Evolutionary conservation across 352 stramenopile genomes (phyloP).

Genomic region (Phytophthora capsici): DNA sequence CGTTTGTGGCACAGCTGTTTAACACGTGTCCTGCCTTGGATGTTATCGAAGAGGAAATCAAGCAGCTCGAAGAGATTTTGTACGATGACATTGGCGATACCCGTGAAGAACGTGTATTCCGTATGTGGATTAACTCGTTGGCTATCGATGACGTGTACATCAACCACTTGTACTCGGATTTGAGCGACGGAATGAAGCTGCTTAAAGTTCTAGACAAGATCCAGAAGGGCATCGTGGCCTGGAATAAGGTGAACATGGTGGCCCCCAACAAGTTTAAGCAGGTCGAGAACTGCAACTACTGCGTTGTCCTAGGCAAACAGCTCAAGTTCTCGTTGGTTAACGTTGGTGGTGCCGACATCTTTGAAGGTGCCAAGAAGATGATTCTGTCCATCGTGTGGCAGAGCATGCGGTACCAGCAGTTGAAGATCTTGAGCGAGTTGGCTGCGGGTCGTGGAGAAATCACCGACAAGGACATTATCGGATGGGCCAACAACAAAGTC

Average conservation of each 20-base stretch:
- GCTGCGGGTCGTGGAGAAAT: slow-evolving; percentile 58
- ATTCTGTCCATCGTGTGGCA: slow-evolving; percentile 95
- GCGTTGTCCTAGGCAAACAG: slow-evolving; percentile 87
- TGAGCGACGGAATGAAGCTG: slow-evolving; percentile 89
- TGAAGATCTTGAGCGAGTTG: slow-evolving; percentile 83
- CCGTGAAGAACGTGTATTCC: slow-evolving; percentile 89
- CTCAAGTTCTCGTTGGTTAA: slow-evolving; percentile 92
- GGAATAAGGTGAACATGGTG: slow-evolving; percentile 90
- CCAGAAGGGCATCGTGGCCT: slow-evolving; percentile 87
- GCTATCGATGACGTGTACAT: slow-evolving; percentile 89
- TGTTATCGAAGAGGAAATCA: slow-evolving; percentile 83
- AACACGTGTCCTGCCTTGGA: slow-evolving; percentile 91
- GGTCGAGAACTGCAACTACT: slow-evolving; percentile 92
- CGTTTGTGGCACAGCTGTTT: slow-evolving; percentile 91
- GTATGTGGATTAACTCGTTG: slow-evolving; percentile 95
- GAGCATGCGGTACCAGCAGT: slow-evolving; percentile 92
- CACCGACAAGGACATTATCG: slow-evolving; percentile 85
- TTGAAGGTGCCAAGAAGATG: slow-evolving; percentile 93
- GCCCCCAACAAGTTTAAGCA: slow-evolving; percentile 92
- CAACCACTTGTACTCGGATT: slow-evolving; percentile 92
- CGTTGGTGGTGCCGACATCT: slow-evolving; percentile 92
- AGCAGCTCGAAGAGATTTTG: slow-evolving; percentile 87
- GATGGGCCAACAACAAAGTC: slow-evolving; percentile 87
- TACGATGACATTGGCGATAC: slow-evolving; percentile 89
- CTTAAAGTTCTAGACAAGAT: slow-evolving; percentile 92